Base-by-base conservation (phyloP, 2,329 filamentous ascomycete species). In the Periconia digitata region DNA sequence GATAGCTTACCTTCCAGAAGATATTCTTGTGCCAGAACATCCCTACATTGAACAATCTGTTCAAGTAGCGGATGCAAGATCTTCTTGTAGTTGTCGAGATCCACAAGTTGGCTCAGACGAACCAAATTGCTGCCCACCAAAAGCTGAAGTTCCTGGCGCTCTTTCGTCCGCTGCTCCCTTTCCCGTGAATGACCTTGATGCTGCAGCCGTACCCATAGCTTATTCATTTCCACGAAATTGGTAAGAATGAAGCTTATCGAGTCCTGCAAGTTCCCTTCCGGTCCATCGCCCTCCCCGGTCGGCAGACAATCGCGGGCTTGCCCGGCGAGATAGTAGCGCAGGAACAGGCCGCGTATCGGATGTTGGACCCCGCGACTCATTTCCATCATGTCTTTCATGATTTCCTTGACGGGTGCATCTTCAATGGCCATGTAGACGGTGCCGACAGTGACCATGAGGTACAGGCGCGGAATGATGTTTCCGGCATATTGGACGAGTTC, bases 381-480 rank as follows among this genome's bases (percentile, higher is more conserved):
- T 74, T 99, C 94, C 94, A 99, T 99, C 94, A 99, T 99, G 73
- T 99, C 94, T 76, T 99, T 99, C 94, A 99, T 99, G 54, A 99
- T 90, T 78, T 99, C 94, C 76, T 99, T 99, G 60, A 99, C 94
- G 0, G 94, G 94, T 49, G 95, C 94, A 80, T 97, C 94, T 65
- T 94, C 89, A 67, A 99, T 95, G 21, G 90, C 87, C 94, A 99
- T 99, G 78, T 99, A 99, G 41, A 96, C 95, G 2, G 94, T 99
- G 49, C 94, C 94, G 34, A 99, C 95, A 0, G 95, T 99, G 66
- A 99, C 94, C 95, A 99, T 99, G 51, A 99, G 86, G 72, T 99
- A 99, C 54, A 99, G 79, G 57, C 94, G 86, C 20, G 94, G 94
- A 50, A 99, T 87, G 59, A 99, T 97, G 71, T 99, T 99, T 56